Percentiles rank a stretch among this genome's conserved stretches.
phyloP scores from a whole-genome alignment of 257 asterid genomes.

The Avicennia marina region DNA sequence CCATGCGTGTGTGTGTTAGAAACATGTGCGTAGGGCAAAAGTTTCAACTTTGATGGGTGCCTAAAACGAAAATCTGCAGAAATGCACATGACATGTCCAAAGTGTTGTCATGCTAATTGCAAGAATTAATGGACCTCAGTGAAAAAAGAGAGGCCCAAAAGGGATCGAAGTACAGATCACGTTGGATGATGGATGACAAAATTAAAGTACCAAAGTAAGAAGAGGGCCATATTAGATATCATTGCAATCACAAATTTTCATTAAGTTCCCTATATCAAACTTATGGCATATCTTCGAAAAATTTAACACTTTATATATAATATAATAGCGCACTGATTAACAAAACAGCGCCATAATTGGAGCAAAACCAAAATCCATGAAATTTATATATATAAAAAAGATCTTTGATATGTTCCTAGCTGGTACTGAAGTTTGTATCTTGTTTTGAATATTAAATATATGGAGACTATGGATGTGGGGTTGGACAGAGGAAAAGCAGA shows the following conservation, averaged over 20 bases:
- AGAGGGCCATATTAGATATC: slow-evolving; percentile 28
- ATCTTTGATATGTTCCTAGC: slow-evolving; percentile 29
- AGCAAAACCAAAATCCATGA: no score
- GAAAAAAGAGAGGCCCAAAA: slow-evolving; percentile 12
- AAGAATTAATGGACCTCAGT: neutral
- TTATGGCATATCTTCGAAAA: neutral
- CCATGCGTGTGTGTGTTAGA: no score
- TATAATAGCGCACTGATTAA: slow-evolving; percentile 39
- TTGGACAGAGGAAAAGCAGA: slow-evolving; percentile 31
- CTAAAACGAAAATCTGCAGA: slow-evolving; percentile 21
- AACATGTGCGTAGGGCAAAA: slow-evolving; percentile 4
- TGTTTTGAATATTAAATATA: neutral
- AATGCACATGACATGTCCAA: slow-evolving; percentile 41
- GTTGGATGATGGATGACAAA: slow-evolving; percentile 33
- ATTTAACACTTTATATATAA: neutral
- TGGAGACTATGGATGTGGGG: slow-evolving; percentile 20
- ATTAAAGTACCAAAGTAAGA: slow-evolving; percentile 28
- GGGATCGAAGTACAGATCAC: slow-evolving; percentile 24
- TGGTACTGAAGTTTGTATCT: no score
- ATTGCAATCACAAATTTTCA: slow-evolving; percentile 25
- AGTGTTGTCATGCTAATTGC: slow-evolving; percentile 2
- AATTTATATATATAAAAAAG: no score
- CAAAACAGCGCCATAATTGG: no score
- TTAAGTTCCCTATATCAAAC: neutral
- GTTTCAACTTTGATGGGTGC: slow-evolving; percentile 15